Base-by-base conservation (phyloP, 73 alveolate genomes). In the Paramecium sonneborni region DNA sequence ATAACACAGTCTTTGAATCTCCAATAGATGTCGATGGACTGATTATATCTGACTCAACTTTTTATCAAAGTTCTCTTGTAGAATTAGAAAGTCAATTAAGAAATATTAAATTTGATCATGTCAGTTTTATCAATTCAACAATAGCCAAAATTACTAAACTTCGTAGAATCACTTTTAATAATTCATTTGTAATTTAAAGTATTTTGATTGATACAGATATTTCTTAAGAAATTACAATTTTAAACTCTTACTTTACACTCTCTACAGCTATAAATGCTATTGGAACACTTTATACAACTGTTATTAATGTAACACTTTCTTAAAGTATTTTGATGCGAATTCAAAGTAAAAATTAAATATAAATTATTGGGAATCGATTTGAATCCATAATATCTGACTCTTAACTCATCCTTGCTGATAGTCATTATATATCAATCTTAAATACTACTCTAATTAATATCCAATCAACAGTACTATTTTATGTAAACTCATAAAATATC, bases 131-230 rank as follows among this genome's bases (percentile, higher is more conserved):
- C 84, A 62, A 62, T 26, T 62, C 84, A 0, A 62, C 84, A 0
- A 8, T 62, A 26, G 48, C 48, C 23, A 62, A 21, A 62, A 12
- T 7, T 26, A 12, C 84, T 62, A 14, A 10, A 62, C 0, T 62
- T 23, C 20, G 15, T 26, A 62, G 44, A 30, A 30, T 62, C 44
- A 62, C 84, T 26, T 12, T 62, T 26, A 62, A 30, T 62, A 62
- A 62, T 30, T 62, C 84, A 0, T 62, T 62, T 62, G 44, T 62
- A 26, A 62, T 62, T 62, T 62, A 62, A 62, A 62, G 84, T 32
- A 62, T 62, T 62, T 62, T 62, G 84, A 62, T 62, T 62, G 84
- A 26, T 30, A 32, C 84, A 24, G 84, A 62, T 6, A 62, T 62
- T 62, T 26, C 84, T 23, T 14, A 26, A 62, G 84, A 62, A 62